These are phyloP conservation scores for Fomes fomentarius DNA, from an alignment of 1,284 basidiomycete species.

Conservation along the genomic window DNA sequence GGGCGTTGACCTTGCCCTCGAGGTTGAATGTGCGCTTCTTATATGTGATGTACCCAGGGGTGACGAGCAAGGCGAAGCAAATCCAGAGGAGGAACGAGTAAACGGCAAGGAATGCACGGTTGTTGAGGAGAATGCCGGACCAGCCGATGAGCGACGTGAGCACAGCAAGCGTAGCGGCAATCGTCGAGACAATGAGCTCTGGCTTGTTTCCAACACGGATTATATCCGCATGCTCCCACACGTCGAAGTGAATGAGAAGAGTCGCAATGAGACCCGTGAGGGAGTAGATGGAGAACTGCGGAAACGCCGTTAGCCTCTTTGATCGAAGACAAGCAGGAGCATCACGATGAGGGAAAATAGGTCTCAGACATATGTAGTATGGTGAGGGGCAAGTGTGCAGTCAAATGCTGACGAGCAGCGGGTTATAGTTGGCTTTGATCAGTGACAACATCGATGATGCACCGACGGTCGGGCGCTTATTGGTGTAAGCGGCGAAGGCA, in stretches of 20 bases:
- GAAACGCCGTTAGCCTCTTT: not conserved
- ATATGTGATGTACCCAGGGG: conserved; percentile 66
- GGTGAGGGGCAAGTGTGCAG: too few species aligned
- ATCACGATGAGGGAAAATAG: too few species aligned
- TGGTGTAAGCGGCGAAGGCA: not conserved
- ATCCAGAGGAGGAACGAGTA: conserved; percentile 63
- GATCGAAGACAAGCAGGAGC: too few species aligned
- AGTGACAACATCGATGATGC: not conserved
- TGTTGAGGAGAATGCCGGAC: conserved; percentile 67
- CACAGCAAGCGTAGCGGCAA: conserved; percentile 49
- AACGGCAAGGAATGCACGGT: conserved; percentile 62
- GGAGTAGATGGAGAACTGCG: conserved; percentile 54
- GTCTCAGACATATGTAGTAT: too few species aligned
- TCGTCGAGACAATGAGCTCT: conserved; percentile 62
- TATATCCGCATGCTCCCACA: conserved; percentile 58
- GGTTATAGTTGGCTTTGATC: too few species aligned
- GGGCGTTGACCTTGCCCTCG: conserved; percentile 63
- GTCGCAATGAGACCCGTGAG: conserved; percentile 52
- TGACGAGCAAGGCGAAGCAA: conserved; percentile 59
- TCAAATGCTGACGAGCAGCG: too few species aligned
- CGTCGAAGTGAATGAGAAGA: conserved; percentile 64
- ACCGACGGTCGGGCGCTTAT: not conserved
- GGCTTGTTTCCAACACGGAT: conserved; percentile 57
- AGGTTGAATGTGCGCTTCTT: conserved; percentile 64
- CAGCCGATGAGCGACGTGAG: conserved; percentile 62